A percentile compares a stretch with the other conserved stretches of the same genome.
Evolutionary conservation across 208 protist genomes (phyloP).

Genomic region (Kentomonas sorsogonicus): DNA sequence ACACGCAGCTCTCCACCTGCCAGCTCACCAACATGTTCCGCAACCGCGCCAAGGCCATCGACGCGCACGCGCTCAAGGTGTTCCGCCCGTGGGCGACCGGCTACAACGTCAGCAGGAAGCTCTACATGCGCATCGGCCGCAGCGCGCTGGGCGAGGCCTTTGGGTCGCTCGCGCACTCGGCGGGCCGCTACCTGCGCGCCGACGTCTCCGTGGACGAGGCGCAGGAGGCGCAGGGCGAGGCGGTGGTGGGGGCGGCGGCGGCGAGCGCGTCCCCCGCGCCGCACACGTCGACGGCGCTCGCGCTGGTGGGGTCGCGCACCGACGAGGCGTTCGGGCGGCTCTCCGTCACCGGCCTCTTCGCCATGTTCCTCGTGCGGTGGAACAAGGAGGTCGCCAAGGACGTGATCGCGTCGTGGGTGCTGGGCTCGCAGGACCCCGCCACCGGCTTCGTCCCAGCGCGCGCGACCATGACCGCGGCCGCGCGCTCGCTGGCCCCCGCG

Average conservation of each 20-base stretch:
- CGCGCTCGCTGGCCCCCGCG: conserved; percentile 32
- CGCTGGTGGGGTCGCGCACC: conserved; percentile 52
- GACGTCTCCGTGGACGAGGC: conserved; percentile 29
- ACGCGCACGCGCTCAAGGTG: conserved; percentile 40
- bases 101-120: conserved; percentile 33
- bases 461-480: conserved; percentile 27
- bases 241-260: conserved; percentile 9
- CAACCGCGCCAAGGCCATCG: conserved; percentile 54
- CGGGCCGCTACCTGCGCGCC: conserved; percentile 45
- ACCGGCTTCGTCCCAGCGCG: conserved; percentile 67
- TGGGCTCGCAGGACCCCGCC: conserved; percentile 46
- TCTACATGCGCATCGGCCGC: conserved; percentile 44
- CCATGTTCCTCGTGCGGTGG: conserved; percentile 63
- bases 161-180: conserved; percentile 45
- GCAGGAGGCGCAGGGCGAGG: conserved; percentile 33
- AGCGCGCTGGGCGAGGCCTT: conserved; percentile 45
- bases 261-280: conserved; percentile 20
- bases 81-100: conserved; percentile 35
- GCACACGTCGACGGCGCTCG: conserved; percentile 30
- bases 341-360: conserved; percentile 58
- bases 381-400: conserved; percentile 82
- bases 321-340: conserved; percentile 57
- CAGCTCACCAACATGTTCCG: conserved; percentile 79
- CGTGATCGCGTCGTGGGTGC: conserved; percentile 61
- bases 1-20: conserved; percentile 53